phyloP scores from a whole-genome alignment of 768 basidiomycete species.

The Termitomyces sp. region DNA sequence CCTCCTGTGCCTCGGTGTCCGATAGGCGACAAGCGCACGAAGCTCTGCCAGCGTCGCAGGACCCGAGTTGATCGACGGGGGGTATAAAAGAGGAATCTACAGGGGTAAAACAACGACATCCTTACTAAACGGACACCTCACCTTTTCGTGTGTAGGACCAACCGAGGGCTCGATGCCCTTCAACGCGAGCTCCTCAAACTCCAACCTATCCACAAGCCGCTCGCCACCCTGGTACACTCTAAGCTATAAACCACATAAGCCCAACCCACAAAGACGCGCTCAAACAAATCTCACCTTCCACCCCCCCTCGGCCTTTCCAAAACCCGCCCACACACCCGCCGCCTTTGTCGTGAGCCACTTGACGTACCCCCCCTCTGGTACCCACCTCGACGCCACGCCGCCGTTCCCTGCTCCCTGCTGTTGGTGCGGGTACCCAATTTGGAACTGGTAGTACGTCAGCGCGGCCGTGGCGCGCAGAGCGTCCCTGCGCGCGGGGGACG shows the following conservation, averaged over 20 bases:
- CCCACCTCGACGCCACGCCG: slow-evolving; percentile 24
- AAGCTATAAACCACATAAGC: slow-evolving; percentile 40
- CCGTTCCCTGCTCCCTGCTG: slow-evolving; percentile 19
- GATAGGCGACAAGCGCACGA: slow-evolving; percentile 40
- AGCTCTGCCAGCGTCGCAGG: slow-evolving; percentile 40
- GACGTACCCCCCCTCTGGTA: slow-evolving; percentile 36
- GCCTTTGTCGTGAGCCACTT: slow-evolving; percentile 50
- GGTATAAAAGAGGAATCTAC: slow-evolving; percentile 66
- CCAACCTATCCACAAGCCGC: slow-evolving; percentile 62
- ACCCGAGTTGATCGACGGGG: slow-evolving; percentile 34
- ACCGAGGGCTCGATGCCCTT: slow-evolving; percentile 67
- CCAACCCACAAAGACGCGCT: background rate
- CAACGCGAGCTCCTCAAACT: slow-evolving; percentile 77
- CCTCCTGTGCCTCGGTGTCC: slow-evolving; percentile 58
- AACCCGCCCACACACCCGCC: slow-evolving; percentile 52
- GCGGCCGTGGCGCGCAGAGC: slow-evolving; percentile 1
- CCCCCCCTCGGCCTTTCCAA: slow-evolving; percentile 62
- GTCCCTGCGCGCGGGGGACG: background rate
- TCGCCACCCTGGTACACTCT: slow-evolving; percentile 61
- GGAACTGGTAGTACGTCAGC: slow-evolving; percentile 41
- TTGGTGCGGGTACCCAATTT: slow-evolving; percentile 26
- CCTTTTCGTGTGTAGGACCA: slow-evolving; percentile 37
- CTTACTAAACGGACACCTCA: too few relatives aligned
- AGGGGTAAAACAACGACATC: background rate
- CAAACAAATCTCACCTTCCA: slow-evolving; percentile 70